These are phyloP conservation scores for Neofusicoccum sp. DNA, from an alignment of 2,329 filamentous ascomycete species.

Conservation along the genomic window DNA sequence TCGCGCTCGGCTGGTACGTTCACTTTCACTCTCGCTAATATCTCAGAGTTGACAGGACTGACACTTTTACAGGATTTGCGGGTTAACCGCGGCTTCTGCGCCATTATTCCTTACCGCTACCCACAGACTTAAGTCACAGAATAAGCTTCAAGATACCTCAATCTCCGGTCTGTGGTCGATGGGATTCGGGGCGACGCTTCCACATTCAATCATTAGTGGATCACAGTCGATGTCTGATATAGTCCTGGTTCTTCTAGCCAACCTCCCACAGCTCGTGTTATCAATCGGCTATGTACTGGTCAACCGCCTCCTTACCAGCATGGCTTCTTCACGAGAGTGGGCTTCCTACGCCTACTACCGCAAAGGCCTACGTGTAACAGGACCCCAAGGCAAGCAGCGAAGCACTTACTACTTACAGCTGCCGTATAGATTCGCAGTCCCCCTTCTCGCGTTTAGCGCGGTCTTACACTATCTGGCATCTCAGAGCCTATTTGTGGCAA, in stretches of 20 bases:
- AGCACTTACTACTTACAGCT: conserved; percentile 45
- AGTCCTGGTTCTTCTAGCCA: not conserved
- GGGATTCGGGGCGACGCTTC: too few species aligned
- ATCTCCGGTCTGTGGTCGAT: too few species aligned
- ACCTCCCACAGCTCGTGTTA: conserved; percentile 35
- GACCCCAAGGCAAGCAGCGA: conserved; percentile 40
- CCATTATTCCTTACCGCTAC: too few species aligned
- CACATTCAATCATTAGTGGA: not conserved
- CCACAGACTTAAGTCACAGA: too few species aligned
- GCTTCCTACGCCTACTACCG: conserved; percentile 37
- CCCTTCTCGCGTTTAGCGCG: conserved; percentile 36
- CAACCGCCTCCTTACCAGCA: conserved; percentile 51
- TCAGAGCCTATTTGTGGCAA: conserved; percentile 48
- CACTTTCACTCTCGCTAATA: too few species aligned
- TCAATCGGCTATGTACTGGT: conserved; percentile 50
- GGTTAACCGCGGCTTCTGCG: too few species aligned
- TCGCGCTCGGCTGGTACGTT: too few species aligned
- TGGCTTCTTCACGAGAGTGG: conserved; percentile 53
- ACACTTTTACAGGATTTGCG: too few species aligned
- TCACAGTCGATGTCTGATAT: conserved; percentile 10
- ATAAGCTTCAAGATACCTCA: too few species aligned
- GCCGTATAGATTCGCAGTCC: conserved; percentile 42
- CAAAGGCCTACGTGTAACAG: conserved; percentile 43
- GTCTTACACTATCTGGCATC: conserved; percentile 49
- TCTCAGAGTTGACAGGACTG: too few species aligned